Evolutionary conservation across 768 basidiomycete genomes (phyloP), one percentile per base, ranked within the genome.

Genomic region (Trametes elegans): DNA sequence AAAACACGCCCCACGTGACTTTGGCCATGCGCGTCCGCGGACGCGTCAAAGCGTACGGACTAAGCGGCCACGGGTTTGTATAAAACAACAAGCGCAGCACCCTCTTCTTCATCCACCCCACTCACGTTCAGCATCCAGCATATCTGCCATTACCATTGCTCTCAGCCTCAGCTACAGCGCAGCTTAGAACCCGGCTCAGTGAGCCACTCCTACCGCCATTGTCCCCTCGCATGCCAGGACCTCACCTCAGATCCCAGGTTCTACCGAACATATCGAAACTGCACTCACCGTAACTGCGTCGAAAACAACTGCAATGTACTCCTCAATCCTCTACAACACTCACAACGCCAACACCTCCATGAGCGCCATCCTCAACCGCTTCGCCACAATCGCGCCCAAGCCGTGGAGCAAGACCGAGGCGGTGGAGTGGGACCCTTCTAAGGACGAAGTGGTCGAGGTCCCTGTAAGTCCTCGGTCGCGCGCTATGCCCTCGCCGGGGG

Each of bases 1-100:
- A n/a, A n/a, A 41, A 42, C 49, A 31, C 49, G 49, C 40, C 40
- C 29, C 49, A 51, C 34, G 49, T 51, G 49, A 51, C 49, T 41
- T 29, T 21, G 18, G 31, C 18, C 44, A 23, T 23, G 40, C 39
- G 49, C 49, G 35, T 38, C 39, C 28, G 19, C 7, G 39, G 38
- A 29, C 49, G 40, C 40, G 21, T 42, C 29, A 35, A 51, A 29
- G 31, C 29, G 27, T n/a, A 8, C 21, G 31, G 23, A 10, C 21
- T 32, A 45, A 32, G 48, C 48, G 26, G 40, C 36, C 34, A n/a
- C 26, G 27, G 48, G 36, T 27, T 27, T 29, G 36, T 49, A 49
- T 49, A 49, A 39, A 49, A 35, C 34, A 10, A 35, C 10, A 3
- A 35, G 4, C 34, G 9, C 10, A 35, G 9, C 34, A 11, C 2